phyloP scores from a whole-genome alignment of 2,329 filamentous ascomycete genomes.

The Ophiostoma himal-ulmi region DNA sequence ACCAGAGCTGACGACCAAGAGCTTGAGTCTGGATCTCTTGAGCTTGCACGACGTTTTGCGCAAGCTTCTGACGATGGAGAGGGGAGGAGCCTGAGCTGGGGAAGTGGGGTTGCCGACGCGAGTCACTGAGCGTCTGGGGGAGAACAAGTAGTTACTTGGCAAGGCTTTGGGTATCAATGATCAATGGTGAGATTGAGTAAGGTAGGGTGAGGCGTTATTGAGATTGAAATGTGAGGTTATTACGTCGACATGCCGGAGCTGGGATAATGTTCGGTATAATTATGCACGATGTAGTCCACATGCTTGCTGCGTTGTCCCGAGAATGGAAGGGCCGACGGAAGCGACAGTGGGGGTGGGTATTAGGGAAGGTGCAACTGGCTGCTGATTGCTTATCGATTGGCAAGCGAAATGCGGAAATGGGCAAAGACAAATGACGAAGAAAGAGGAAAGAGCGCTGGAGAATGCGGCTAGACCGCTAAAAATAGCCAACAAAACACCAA shows the following conservation, averaged over 20 bases:
- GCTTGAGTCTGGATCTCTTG: neutral
- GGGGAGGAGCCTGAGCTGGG: neutral
- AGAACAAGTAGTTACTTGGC: neutral
- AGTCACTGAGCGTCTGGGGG: neutral
- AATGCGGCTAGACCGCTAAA: neutral
- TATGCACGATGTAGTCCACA: constrained; percentile 13
- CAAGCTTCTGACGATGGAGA: neutral
- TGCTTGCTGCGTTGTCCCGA: constrained; percentile 17
- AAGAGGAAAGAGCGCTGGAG: neutral
- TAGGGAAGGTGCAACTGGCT: constrained; percentile 13
- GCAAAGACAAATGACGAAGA: neutral
- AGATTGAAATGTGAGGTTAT: neutral
- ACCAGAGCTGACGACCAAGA: neutral
- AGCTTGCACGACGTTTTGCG: neutral
- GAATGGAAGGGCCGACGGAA: constrained; percentile 16
- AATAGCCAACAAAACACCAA: neutral
- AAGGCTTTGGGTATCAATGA: neutral
- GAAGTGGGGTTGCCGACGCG: constrained; percentile 2
- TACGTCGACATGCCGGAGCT: neutral
- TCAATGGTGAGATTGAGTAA: neutral
- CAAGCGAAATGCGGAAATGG: neutral
- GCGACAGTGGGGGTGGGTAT: neutral
- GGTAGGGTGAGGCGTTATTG: neutral
- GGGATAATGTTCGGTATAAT: constrained; percentile 17
- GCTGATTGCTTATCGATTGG: constrained; percentile 20